Conservation (phyloP, 108 stramenopile species). For the Licmophora abbreviata region DNA sequence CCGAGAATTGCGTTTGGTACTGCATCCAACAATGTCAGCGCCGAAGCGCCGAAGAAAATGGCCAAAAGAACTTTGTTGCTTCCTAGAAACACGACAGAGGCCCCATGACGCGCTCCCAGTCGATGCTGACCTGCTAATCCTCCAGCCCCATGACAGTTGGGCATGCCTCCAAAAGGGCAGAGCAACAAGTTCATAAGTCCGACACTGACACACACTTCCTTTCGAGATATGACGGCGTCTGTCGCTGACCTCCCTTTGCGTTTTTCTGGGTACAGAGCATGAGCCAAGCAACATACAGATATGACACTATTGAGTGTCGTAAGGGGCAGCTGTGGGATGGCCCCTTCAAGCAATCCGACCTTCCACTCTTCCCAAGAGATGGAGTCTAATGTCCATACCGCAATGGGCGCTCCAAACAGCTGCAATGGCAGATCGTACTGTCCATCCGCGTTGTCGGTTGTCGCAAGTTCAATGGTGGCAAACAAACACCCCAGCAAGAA, state of each 20-base stretch:
- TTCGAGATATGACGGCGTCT: constrained; percentile 43
- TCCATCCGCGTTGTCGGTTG: constrained; percentile 19
- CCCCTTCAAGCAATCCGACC: constrained; percentile 58
- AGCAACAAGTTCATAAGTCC: constrained; percentile 68
- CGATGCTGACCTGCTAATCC: constrained; percentile 81
- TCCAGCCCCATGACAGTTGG: constrained; percentile 84
- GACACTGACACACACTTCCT: constrained; percentile 55
- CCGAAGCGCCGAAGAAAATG: constrained; percentile 48
- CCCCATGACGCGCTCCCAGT: constrained; percentile 72
- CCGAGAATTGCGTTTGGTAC: constrained; percentile 65
- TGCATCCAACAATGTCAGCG: constrained; percentile 53
- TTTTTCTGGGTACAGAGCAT: constrained; percentile 65
- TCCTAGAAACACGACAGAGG: constrained; percentile 71
- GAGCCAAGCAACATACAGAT: constrained; percentile 61
- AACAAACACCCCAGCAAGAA: constrained; percentile 43
- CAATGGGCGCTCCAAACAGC: constrained; percentile 44
- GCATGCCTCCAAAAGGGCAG: constrained; percentile 74
- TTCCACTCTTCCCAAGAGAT: constrained; percentile 48
- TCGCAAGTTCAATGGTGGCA: constrained; percentile 30
- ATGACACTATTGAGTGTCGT: constrained; percentile 77
- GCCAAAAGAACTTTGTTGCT: constrained; percentile 49
- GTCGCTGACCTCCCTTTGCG: constrained; percentile 15
- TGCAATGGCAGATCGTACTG: constrained; percentile 34
- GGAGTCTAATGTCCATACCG: constrained; percentile 36
- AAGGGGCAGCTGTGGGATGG: constrained; percentile 74